These are phyloP conservation scores for Zygnema circumcarinatum DNA, from an alignment of 139 green algal species.

Conservation along the genomic window DNA sequence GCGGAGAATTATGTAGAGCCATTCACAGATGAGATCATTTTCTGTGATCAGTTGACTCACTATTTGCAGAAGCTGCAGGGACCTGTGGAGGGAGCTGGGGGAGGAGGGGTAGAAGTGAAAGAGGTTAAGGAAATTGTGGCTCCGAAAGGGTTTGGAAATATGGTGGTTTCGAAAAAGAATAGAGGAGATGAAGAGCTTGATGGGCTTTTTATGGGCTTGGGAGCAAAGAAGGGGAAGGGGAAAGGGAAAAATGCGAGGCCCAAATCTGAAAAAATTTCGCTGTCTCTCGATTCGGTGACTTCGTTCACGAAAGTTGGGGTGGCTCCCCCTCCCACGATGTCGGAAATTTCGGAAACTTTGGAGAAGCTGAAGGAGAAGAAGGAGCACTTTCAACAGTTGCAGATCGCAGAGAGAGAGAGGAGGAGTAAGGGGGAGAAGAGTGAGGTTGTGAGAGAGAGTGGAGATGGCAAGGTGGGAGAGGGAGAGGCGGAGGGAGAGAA, in stretches of 20 bases:
- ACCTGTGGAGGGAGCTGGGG: background rate
- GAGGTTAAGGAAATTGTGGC: constrained; percentile 22
- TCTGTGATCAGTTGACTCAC: constrained; percentile 59
- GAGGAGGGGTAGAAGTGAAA: background rate
- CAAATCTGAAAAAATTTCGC: constrained; percentile 48
- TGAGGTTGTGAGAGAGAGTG: constrained; percentile 36
- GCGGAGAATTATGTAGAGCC: constrained; percentile 65
- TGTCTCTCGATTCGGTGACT: constrained; percentile 43
- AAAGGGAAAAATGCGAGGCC: constrained; percentile 7
- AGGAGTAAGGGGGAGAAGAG: constrained; percentile 41
- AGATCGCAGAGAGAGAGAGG: constrained; percentile 46
- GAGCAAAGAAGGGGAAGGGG: constrained; percentile 51
- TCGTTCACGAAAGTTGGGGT: constrained; percentile 49
- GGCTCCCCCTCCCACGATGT: background rate
- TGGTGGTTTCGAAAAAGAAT: constrained; percentile 54
- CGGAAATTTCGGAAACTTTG: constrained; percentile 8
- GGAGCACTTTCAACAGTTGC: constrained; percentile 43
- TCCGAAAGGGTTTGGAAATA: constrained; percentile 33
- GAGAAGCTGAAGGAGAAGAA: constrained; percentile 56
- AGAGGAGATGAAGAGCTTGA: constrained; percentile 48
- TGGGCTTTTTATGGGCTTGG: constrained; percentile 34
- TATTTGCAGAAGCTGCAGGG: constrained; percentile 54
- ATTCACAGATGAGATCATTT: constrained; percentile 67
- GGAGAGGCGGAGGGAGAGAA: background rate
- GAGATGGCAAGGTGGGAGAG: background rate